Base-by-base conservation (phyloP, 2,329 filamentous ascomycete genomes). In the Nakataea oryzae region DNA sequence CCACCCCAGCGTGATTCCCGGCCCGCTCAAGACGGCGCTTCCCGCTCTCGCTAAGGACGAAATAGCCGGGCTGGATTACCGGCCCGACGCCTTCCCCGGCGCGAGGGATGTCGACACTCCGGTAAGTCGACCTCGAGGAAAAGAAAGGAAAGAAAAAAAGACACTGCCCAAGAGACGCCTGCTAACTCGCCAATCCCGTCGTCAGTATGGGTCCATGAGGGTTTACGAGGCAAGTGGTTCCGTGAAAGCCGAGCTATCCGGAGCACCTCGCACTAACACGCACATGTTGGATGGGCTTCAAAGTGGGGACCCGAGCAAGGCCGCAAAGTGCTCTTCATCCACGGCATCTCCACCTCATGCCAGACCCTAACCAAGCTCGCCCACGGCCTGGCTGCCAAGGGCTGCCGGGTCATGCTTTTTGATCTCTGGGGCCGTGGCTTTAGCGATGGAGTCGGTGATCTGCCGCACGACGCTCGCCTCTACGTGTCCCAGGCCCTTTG, bases 271-370 rank as follows among this genome's bases (percentile, higher is more conserved):
- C n/a, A 50, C 41, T 50, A 50, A 50, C 41, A n/a, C n/a, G n/a
- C n/a, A n/a, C n/a, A n/a, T n/a, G n/a, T n/a, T n/a, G n/a, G n/a
- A n/a, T 32, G 7, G 21, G 4, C 17, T 4, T 9, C 3, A n/a
- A 50, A 50, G 76, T 96, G 88, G 75, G 91, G 91, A 1, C 88
- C 90, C 1, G 81, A 86, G 60, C 74, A 83, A 61, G 91, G 91
- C 9, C 80, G 83, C 57, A 93, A 89, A 69, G 86, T 95, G 5
- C 74, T 96, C 21, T 79, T 96, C 41, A 79, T 96, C 11, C 91
- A 96, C 71, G 91, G 91, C 57, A 93, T 96, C 70, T 91, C 87
- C 64, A 96, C 90, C 0, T 88, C 91, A 0, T 91, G 88, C 72
- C 83, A 93, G 67, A 86, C 89, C 1, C 78, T 95, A 21, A 81